Evolutionary conservation across 257 asterid species (phyloP).

Genomic region (Penstemon eatonii): DNA sequence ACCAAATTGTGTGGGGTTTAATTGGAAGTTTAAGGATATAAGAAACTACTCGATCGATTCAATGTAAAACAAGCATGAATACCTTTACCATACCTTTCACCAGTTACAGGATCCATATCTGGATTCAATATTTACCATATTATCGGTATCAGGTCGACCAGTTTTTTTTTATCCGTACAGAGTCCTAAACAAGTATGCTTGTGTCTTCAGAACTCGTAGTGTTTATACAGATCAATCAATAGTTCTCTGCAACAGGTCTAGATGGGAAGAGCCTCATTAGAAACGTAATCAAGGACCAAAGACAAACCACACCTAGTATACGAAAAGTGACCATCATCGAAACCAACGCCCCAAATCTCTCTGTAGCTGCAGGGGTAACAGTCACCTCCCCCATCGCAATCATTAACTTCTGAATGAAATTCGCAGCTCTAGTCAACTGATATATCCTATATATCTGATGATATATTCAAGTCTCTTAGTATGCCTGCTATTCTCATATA

Average conservation of each 20-base stretch:
- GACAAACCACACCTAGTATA: constrained; percentile 62
- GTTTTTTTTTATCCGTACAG: no score
- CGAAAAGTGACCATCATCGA: constrained; percentile 69
- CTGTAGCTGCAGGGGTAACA: constrained; percentile 44
- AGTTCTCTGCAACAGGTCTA: constrained; percentile 84
- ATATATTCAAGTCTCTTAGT: constrained; percentile 14
- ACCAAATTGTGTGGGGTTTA: no score
- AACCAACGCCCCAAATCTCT: constrained; percentile 62
- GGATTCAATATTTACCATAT: no score
- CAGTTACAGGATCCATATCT: no score
- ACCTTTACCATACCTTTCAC: no score
- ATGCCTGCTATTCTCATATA: not conserved
- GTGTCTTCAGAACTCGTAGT: no score
- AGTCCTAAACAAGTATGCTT: no score
- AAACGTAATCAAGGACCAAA: constrained; percentile 94
- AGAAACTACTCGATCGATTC: no score
- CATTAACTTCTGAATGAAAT: constrained; percentile 61
- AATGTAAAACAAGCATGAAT: no score
- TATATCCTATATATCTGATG: constrained; percentile 82
- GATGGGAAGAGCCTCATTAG: constrained; percentile 92
- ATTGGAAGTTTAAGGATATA: no score
- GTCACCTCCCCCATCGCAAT: constrained; percentile 55
- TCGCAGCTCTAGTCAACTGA: constrained; percentile 73
- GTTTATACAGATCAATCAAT: constrained; percentile 37
- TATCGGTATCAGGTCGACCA: no score